Conservation (phyloP, 306 rosid genomes). For the Quercus rubra region DNA sequence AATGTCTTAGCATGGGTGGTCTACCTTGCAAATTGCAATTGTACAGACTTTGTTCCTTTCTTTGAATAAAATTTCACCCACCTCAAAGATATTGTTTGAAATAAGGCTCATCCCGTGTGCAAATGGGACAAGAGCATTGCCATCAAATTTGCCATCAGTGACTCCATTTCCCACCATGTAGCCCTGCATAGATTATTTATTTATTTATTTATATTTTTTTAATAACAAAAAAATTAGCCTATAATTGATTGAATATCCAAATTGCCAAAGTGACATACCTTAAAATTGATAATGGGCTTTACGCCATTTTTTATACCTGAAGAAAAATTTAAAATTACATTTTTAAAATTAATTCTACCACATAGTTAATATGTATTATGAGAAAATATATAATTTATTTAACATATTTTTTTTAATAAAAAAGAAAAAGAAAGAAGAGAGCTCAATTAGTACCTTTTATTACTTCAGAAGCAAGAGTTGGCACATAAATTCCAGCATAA, state of each 20-base stretch:
- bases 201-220: too few species aligned
- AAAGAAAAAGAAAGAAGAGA: background rate
- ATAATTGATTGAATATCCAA: background rate
- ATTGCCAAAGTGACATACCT: constrained; percentile 33
- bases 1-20: background rate
- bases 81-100: constrained; percentile 57
- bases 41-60: too few species aligned
- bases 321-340: background rate
- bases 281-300: constrained; percentile 58
- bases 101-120: constrained; percentile 86
- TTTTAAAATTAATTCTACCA: background rate
- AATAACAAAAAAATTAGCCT: background rate
- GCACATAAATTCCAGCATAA: constrained; percentile 78
- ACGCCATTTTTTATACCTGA: constrained; percentile 42
- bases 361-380: background rate
- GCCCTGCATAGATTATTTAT: constrained; percentile 34
- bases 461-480: constrained; percentile 62
- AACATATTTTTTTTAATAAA: background rate
- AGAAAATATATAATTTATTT: background rate
- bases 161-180: constrained; percentile 84
- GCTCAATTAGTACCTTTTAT: constrained; percentile 37
- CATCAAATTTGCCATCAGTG: constrained; percentile 54
- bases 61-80: background rate
- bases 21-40: too few species aligned
- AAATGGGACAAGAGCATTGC: constrained; percentile 71